Evolutionary conservation across 2,329 filamentous ascomycete species (phyloP).

Genomic region (Zasmidium angulare): DNA sequence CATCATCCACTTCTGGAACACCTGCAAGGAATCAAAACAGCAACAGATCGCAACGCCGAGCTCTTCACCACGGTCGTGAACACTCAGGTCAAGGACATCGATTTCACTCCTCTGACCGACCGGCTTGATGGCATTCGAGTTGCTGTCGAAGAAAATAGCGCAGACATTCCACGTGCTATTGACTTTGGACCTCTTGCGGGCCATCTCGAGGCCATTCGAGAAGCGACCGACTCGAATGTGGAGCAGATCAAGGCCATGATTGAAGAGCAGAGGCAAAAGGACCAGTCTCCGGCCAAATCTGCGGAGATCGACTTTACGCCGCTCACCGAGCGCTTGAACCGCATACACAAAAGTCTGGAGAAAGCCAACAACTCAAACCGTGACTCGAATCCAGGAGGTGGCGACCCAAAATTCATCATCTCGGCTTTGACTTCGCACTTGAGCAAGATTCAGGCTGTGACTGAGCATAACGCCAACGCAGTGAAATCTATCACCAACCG

Average conservation of each 20-base stretch:
- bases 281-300: neutral
- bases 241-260: conserved; percentile 21
- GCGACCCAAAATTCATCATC: conserved; percentile 29
- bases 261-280: conserved; percentile 13
- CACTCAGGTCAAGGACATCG: neutral
- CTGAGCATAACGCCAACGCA: conserved; percentile 28
- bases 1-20: conserved; percentile 2
- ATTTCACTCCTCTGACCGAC: conserved; percentile 1
- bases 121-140: neutral
- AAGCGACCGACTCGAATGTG: conserved; percentile 19
- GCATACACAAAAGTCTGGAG: conserved; percentile 23
- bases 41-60: conserved; percentile 21
- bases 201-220: conserved; percentile 22
- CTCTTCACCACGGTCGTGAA: neutral
- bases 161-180: neutral
- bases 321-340: conserved; percentile 26
- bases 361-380: conserved; percentile 11
- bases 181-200: neutral
- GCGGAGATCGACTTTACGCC: conserved; percentile 26
- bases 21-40: conserved; percentile 22
- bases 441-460: conserved; percentile 30
- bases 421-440: conserved; percentile 30
- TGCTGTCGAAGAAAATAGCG: neutral
- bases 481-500: conserved; percentile 17
- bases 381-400: conserved; percentile 16